phyloP scores from a whole-genome alignment of 140 eudicot genomes.

The Anethum foeniculum region DNA sequence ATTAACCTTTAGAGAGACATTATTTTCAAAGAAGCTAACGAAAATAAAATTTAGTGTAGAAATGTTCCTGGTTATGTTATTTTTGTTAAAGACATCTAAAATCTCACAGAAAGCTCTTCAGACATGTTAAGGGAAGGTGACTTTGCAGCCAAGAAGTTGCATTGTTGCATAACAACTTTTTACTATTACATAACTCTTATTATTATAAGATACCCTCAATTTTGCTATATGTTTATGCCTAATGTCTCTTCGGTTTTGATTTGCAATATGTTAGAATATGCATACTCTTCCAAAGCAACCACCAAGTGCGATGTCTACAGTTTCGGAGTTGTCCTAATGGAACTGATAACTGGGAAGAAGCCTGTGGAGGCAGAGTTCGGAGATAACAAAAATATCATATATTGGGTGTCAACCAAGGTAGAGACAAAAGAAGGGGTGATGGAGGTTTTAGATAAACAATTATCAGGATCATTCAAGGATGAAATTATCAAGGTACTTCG shows the following conservation, averaged over 20 bases:
- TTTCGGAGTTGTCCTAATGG: constrained; percentile 87
- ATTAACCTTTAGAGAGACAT: not conserved
- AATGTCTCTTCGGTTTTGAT: not conserved
- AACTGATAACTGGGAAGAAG: constrained; percentile 79
- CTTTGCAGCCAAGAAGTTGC: not conserved
- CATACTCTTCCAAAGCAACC: constrained; percentile 71
- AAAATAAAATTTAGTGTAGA: not conserved
- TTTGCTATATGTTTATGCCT: not conserved
- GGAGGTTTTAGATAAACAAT: constrained; percentile 60
- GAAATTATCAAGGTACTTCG: constrained; percentile 80
- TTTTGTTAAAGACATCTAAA: not conserved
- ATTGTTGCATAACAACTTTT: not conserved
- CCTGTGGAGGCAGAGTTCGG: constrained; percentile 92
- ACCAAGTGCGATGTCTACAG: constrained; percentile 92
- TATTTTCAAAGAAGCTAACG: not conserved
- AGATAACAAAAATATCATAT: constrained; percentile 81
- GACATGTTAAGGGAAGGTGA: not conserved
- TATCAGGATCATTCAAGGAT: constrained; percentile 46
- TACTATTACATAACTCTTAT: not conserved
- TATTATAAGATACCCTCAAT: not conserved
- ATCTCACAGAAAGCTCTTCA: not conserved
- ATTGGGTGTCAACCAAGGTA: constrained; percentile 74
- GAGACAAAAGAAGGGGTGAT: constrained; percentile 78
- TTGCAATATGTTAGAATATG: constrained; percentile 52
- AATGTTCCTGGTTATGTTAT: not conserved